Evolutionary conservation across 2,329 filamentous ascomycete genomes (phyloP), one percentile per base, ranked within the genome.

Genomic region (Fusarium nygamai): DNA sequence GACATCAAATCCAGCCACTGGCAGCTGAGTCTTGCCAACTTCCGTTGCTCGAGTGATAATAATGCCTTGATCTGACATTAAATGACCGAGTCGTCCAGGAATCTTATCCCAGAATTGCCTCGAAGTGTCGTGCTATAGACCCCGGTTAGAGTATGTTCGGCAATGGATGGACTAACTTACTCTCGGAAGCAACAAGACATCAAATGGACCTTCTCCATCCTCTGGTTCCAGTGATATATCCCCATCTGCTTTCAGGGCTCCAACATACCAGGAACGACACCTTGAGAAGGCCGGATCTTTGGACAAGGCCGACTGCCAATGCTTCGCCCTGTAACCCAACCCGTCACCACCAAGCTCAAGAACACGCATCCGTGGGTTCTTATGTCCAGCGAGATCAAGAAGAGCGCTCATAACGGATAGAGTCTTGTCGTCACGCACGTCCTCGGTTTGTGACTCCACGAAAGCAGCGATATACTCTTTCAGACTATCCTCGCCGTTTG

Each of bases 1-100:
- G 16, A 34, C 22, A 34, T 17, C 10, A 10, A 51, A 6, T 0
- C 31, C 48, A 34, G 48, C 48, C 1, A 0, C 11, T 11, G 24
- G 0, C 2, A 34, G 4, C 31, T n/a, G 16, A 1, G 16, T 10
- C 31, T 0, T 14, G 8, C 10, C 2, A 7, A 24, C 16, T 0
- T 17, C 11, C 11, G 31, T 51, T 3, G 16, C 11, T 3, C 48
- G 48, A 24, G 48, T 51, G 22, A 51, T 24, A 20, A 51, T 2
- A 1, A 51, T 24, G n/a, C 22, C 11, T 4, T 24, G 31, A 14
- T 51, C 17, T 14, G 48, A 51, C 0, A 51, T 1, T 0, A 51
- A 6, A 8, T 11, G n/a, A 19, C 1, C 5, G 5, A 51, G 29
- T 8, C 31, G 31, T 20, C 8, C 2, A 16, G 17, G 22, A 3